Conservation (phyloP, 2,329 filamentous ascomycete species). For the Aspergillus awamori region DNA sequence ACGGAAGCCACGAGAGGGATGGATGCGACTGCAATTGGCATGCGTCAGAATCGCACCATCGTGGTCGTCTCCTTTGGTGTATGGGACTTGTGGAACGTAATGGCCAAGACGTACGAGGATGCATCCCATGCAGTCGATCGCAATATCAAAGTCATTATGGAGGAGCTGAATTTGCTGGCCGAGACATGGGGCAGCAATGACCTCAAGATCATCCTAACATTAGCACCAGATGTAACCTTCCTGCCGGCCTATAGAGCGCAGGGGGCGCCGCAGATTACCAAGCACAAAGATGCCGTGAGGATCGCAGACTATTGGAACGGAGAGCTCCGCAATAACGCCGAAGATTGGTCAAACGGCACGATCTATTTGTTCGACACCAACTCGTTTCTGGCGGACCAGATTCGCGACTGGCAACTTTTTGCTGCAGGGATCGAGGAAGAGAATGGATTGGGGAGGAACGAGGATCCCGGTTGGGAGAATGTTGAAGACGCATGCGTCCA, state of each 20-base stretch:
- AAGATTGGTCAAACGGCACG: conserved; percentile 37
- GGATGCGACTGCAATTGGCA: conserved; percentile 24
- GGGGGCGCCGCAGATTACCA: conserved; percentile 24
- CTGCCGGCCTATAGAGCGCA: conserved; percentile 38
- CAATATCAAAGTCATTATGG: conserved; percentile 38
- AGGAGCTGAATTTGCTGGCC: conserved; percentile 35
- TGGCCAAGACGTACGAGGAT: conserved; percentile 29
- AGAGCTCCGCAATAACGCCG: conserved; percentile 31
- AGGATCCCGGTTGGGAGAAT: conserved; percentile 40
- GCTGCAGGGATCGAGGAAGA: conserved; percentile 38
- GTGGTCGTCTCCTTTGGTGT: conserved; percentile 43
- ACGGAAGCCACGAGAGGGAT: conserved; percentile 25
- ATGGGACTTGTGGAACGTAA: conserved; percentile 44
- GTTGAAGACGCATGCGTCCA: conserved; percentile 40
- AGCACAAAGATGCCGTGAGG: conserved; percentile 39
- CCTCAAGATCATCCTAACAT: conserved; percentile 42
- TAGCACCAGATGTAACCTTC: conserved; percentile 45
- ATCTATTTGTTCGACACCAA: conserved; percentile 47
- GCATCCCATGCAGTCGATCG: conserved; percentile 32
- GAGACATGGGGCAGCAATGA: conserved; percentile 32
- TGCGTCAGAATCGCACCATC: conserved; percentile 36
- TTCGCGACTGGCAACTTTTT: conserved; percentile 43
- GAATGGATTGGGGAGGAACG: conserved; percentile 38
- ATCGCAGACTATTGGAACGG: conserved; percentile 41
- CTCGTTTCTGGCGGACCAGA: conserved; percentile 41